Base-by-base conservation (phyloP, 805 yeast species). In the Saturnispora zaruensis region DNA sequence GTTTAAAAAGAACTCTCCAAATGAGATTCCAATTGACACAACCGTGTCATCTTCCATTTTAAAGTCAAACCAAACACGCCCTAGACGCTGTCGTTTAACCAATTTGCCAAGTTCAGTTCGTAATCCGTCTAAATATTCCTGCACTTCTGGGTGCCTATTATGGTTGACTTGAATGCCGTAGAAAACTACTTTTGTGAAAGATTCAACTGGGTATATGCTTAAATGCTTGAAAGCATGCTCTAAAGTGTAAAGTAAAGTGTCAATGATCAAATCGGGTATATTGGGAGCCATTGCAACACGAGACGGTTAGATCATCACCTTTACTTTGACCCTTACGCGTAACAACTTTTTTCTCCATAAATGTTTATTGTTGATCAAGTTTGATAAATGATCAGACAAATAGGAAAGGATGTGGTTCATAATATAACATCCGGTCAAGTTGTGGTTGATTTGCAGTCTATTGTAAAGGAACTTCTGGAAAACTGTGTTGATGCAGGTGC, bases 391-490 rank as follows among this genome's bases (percentile, higher is more conserved):
- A 47, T 47, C 9, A 41, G 36, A 38, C 36, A 44, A 9, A 38
- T 47, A 14, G 23, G 41, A 3, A 18, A 20, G n/a, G 50, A 47
- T 33, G 95, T 90, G 56, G 74, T 89, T 6, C 87, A 85, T 55
- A 72, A 75, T 52, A 79, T 91, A 51, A 88, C 96, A 0, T 87
- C 97, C 0, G 96, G 96, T 0, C 99, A 93, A 64, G 98, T 93
- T 13, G 85, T 93, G 11, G 77, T 82, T 5, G 96, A 87, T 57
- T 66, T 93, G 41, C 71, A 78, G 0, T 79, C 91, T 0, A 84
- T 87, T 0, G 81, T 84, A 28, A 91, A 91, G 61, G 99, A 91
- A 63, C 67, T 90, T 1, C 73, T 93, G 2, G 99, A 91, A 59
- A 91, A 91, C 62, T 70, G 93, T 28, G 68, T 91, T 6, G 99